These are phyloP conservation scores for Umbelopsis sp. DNA, from an alignment of 192 early-diverging fungal genomes.

Conservation along the genomic window DNA sequence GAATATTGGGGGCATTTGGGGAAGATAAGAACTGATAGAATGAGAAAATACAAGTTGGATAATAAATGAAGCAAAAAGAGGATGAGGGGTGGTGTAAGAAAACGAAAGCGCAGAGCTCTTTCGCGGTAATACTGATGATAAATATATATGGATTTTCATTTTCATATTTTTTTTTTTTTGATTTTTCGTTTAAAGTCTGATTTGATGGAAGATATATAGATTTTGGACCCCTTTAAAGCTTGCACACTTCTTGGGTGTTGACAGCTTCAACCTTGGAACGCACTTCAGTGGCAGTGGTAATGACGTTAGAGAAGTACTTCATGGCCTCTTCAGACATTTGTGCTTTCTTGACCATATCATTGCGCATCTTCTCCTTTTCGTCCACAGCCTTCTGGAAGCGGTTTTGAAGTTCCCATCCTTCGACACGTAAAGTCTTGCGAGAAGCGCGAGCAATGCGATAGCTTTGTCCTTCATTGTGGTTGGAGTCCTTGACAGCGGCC, in stretches of 20 bases:
- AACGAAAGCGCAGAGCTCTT: background rate
- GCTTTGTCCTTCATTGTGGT: slow-evolving; percentile 62
- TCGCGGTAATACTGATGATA: background rate
- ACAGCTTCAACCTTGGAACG: slow-evolving; percentile 24
- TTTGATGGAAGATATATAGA: too few species aligned
- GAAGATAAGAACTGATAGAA: slow-evolving; percentile 5
- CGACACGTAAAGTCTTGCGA: slow-evolving; percentile 65
- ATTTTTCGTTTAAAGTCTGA: background rate
- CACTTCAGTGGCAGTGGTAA: slow-evolving; percentile 47
- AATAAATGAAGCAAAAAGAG: background rate
- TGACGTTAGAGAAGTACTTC: slow-evolving; percentile 66
- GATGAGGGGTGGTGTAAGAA: background rate
- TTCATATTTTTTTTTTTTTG: background rate
- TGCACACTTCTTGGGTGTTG: slow-evolving; percentile 13
- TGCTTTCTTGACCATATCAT: slow-evolving; percentile 56
- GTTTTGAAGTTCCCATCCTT: slow-evolving; percentile 72
- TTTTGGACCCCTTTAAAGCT: background rate
- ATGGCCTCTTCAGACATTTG: slow-evolving; percentile 67
- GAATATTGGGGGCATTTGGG: background rate
- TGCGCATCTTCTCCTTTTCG: slow-evolving; percentile 65
- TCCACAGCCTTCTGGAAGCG: slow-evolving; percentile 75
- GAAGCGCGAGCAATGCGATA: slow-evolving; percentile 67
- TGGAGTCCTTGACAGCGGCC: slow-evolving; percentile 45
- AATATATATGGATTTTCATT: background rate
- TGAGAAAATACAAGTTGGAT: background rate